Base-by-base conservation (phyloP, 768 basidiomycete species). In the Mycena alexandri region DNA sequence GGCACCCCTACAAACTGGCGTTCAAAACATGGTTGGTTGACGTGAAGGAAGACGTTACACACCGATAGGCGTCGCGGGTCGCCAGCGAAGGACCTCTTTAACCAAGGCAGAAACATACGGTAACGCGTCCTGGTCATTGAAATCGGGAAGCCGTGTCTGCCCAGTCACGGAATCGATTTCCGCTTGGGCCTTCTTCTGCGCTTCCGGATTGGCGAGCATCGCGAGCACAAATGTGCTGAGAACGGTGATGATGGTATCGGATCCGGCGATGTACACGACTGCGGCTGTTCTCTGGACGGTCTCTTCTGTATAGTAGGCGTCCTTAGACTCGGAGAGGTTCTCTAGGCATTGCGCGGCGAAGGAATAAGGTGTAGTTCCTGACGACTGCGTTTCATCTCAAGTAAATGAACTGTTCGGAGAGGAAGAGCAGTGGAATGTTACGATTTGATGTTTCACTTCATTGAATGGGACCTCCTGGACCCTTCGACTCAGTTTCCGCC, bases 151-250 rank as follows among this genome's bases (percentile, higher is more conserved):
- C 7, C 74, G 65, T 10, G 72, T 73, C 41, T 58, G 52, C 5
- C 79, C 79, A 1, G 78, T 61, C n/a, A 79, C 70, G 0, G 67
- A 46, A 52, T 82, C 78, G 6, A 82, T 71, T 54, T 81, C 79
- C 22, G 53, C 61, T 53, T 78, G 77, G 2, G 77, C 78, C 43
- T 75, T 76, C 12, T 52, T 61, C 58, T 80, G 79, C 5, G 71
- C 69, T 11, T 80, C 72, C 0, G 78, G 73, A 33, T 7, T 65
- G 24, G 56, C 21, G 2, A 76, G 63, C 79, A 81, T 79, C 3
- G 75, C 75, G 2, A 80, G 67, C 19, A 81, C 21, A 61, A 80
- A 80, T 16, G 59, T 75, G 3, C 22, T 47, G n/a, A 67, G 53
- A 0, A 46, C 60, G 2, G 60, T 41, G 21, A 61, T 44, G 4